Base-by-base conservation (phyloP, 306 rosid genomes). In the Morella rubra region DNA sequence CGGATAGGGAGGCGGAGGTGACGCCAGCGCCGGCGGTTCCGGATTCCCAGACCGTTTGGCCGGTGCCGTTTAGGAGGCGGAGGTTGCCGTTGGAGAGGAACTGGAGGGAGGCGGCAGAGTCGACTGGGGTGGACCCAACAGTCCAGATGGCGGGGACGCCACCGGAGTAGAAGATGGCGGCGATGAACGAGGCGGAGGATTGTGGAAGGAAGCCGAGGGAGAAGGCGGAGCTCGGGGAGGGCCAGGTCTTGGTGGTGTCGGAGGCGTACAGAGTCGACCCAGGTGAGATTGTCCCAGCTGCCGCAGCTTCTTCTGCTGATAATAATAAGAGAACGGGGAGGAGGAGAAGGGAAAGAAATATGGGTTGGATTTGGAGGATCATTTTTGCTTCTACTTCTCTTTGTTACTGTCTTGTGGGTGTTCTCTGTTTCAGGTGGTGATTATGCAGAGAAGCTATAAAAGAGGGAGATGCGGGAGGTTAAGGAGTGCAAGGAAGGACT, bases 181-280 rank as follows among this genome's bases (percentile, higher is more conserved):
- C 92, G 70, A 58, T 47, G 82, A 83, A 90, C 69, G 86, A 81
- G 22, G 88, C 79, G 41, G 83, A 72, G 4, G 88, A 85, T 8
- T 55, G 6, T 22, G 40, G 64, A 58, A 22, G 2, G 72, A 92
- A 90, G 19, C 86, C 69, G 2, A 92, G 69, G 49, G 89, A 86
- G 84, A 82, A 92, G 67, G 69, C 45, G 73, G 5, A 0, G 59
- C 45, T 49, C 15, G 82, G 52, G 3, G 93, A 92, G 18, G 82
- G 3, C 94, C 94, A 93, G 7, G 84, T 71, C 47, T 81, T 60
- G 62, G 46, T 83, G 11, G 50, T 73, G 80, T 77, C 71, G 42
- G 92, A 83, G 41, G 89, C 97, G 3, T 20, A 53, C 69, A 93
- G 96, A 45, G 89, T 69, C 1, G 90, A 73, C 27, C 89, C 96